A percentile compares a stretch with the other conserved stretches of the same genome.
phyloP scores from a whole-genome alignment of 768 basidiomycete species.

The Melanogaster broomeanus region DNA sequence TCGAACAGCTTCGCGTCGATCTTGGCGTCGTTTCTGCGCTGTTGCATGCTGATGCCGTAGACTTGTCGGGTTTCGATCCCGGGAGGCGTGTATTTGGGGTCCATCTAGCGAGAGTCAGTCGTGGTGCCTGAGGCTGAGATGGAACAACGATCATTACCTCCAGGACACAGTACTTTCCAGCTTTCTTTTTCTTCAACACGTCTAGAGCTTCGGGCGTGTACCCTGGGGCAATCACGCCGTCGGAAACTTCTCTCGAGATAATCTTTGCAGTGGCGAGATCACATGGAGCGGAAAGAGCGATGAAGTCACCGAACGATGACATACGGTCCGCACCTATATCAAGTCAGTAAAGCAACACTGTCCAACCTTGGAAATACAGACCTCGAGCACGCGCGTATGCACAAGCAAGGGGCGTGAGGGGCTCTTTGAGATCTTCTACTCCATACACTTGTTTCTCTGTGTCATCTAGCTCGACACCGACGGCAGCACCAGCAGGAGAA shows the following conservation, averaged over 20 bases:
- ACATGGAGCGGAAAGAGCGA: conserved; percentile 90
- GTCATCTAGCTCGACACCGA: conserved; percentile 80
- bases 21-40: conserved; percentile 87
- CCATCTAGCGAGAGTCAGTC: conserved; percentile 60
- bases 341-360: conserved; percentile 1
- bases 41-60: conserved; percentile 88
- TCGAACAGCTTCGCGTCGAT: conserved; percentile 79
- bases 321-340: conserved; percentile 89
- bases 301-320: conserved; percentile 99
- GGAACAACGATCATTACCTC: conserved; percentile 53
- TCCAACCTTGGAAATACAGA: conserved; percentile 30
- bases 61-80: conserved; percentile 92
- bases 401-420: conserved; percentile 83
- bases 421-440: conserved; percentile 91
- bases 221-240: conserved; percentile 96
- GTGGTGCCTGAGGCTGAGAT: background rate
- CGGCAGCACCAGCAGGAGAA: conserved; percentile 95
- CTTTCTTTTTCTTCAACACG: conserved; percentile 93
- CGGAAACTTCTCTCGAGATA: conserved; percentile 98
- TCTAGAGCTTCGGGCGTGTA: conserved; percentile 88
- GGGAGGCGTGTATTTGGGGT: conserved; percentile 78
- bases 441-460: conserved; percentile 94
- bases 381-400: conserved; percentile 97
- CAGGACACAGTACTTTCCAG: conserved; percentile 96
- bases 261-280: conserved; percentile 94